Percentiles rank a stretch among this genome's conserved stretches.
phyloP scores from a whole-genome alignment of 164 flowering plant species.

The Aristolochia californica region DNA sequence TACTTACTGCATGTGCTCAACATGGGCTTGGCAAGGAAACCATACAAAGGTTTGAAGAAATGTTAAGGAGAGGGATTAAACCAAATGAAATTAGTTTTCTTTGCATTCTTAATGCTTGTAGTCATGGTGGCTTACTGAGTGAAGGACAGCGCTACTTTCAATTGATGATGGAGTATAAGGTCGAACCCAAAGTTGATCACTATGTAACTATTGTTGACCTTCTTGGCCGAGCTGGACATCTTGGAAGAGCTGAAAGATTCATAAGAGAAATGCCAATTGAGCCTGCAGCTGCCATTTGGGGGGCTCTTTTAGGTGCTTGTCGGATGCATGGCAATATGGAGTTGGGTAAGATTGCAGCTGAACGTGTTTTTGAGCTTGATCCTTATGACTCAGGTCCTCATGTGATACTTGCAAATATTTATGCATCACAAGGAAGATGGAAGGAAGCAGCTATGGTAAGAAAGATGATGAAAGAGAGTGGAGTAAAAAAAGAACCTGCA shows the following conservation, averaged over 20 bases:
- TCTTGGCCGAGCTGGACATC: constrained; percentile 55
- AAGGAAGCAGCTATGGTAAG: constrained; percentile 45
- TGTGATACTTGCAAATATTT: constrained; percentile 45
- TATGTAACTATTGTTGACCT: constrained; percentile 61
- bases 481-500: constrained; percentile 61
- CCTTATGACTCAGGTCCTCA: constrained; percentile 57
- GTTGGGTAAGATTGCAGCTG: constrained; percentile 52
- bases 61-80: constrained; percentile 32
- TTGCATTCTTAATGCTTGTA: constrained; percentile 63
- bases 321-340: constrained; percentile 58
- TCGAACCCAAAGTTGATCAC: constrained; percentile 41
- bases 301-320: constrained; percentile 61
- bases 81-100: constrained; percentile 57
- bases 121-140: constrained; percentile 51
- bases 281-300: constrained; percentile 55
- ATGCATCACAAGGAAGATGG: constrained; percentile 56
- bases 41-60: constrained; percentile 29
- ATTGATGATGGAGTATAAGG: constrained; percentile 33
- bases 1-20: constrained; percentile 61
- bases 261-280: constrained; percentile 45
- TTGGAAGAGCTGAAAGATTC: constrained; percentile 36
- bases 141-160: constrained; percentile 44
- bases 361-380: constrained; percentile 50
- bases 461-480: constrained; percentile 42
- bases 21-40: constrained; percentile 54